These are phyloP conservation scores for Hypoxylon perforatum DNA, from an alignment of 495 filamentous ascomycete species.

Conservation along the genomic window DNA sequence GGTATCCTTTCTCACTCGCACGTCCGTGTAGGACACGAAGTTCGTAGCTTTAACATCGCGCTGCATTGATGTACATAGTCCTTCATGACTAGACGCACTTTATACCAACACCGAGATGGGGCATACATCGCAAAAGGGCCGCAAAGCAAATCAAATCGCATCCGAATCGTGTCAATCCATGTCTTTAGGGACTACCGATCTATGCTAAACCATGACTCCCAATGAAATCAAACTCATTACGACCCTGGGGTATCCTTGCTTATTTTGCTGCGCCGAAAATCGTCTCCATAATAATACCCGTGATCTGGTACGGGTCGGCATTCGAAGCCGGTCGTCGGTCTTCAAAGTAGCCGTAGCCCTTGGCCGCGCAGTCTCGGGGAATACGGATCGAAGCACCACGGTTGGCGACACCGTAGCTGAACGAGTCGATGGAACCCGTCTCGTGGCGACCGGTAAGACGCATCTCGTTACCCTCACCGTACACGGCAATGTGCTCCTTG, in stretches of 20 bases:
- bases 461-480: conserved; percentile 90
- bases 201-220: conserved; percentile 30
- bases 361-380: conserved; percentile 86
- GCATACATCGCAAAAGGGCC: too few species aligned
- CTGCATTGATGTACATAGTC: too few species aligned
- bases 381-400: conserved; percentile 95
- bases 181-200: conserved; percentile 37
- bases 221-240: conserved; percentile 35
- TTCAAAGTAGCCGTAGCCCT: conserved; percentile 98
- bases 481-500: conserved; percentile 95
- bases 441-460: conserved; percentile 97
- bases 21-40: too few species aligned
- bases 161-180: conserved; percentile 32
- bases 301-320: conserved; percentile 96
- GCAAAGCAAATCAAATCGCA: background rate
- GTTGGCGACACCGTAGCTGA: conserved; percentile 96
- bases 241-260: conserved; percentile 39
- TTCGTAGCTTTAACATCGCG: too few species aligned
- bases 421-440: conserved; percentile 92
- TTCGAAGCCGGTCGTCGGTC: conserved; percentile 95
- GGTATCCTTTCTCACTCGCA: too few species aligned
- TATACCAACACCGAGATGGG: too few species aligned
- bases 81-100: too few species aligned
- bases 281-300: conserved; percentile 89
- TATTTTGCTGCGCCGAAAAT: conserved; percentile 45